Base-by-base conservation (phyloP, 2,329 filamentous ascomycete species). In the Pseudophaeomoniella oleicola region DNA sequence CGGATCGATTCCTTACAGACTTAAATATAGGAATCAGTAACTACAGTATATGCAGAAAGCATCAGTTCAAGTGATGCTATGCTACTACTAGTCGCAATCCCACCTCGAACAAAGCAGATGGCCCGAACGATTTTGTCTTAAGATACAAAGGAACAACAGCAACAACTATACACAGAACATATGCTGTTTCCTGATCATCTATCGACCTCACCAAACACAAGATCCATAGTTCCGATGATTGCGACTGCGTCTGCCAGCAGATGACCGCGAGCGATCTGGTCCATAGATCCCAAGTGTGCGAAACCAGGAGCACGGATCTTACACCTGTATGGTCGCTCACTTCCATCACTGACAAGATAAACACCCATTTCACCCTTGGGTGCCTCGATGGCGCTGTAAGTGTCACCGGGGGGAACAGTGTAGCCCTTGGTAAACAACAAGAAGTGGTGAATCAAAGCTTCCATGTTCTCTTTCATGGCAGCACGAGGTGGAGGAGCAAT, bases 391-490 rank as follows among this genome's bases (percentile, higher is more conserved):
- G 81, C 88, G 33, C 81, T 87, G 71, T 98, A 98, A 4, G 90
- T 98, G 71, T 98, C 90, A 44, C 90, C 92, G 5, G 92, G 90
- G 31, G 90, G 90, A 3, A 98, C 90, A 32, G 85, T 75, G 63
- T 98, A 98, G 41, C 90, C 90, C 74, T 98, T 98, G 60, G 87
- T 96, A 70, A 88, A 98, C 37, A 98, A 78, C 47, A 98, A 67
- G 73, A 98, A 98, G 70, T 98, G 90, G 67, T 98, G 90, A 57
- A 98, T 98, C 31, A 98, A 75, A 29, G 90, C 87, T 67, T 98
- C 90, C 92, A 98, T 98, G 70, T 98, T 98, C 75, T 98, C 90
- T 75, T 98, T 98, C 90, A 98, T 98, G 54, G 90, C 90, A 32
- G 84, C 72, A 54, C 90, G 79, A n/a, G 90, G 92, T 43, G 90